Evolutionary conservation across 805 yeast species (phyloP).

Genomic region (Tetrapisispora taiwanensis): DNA sequence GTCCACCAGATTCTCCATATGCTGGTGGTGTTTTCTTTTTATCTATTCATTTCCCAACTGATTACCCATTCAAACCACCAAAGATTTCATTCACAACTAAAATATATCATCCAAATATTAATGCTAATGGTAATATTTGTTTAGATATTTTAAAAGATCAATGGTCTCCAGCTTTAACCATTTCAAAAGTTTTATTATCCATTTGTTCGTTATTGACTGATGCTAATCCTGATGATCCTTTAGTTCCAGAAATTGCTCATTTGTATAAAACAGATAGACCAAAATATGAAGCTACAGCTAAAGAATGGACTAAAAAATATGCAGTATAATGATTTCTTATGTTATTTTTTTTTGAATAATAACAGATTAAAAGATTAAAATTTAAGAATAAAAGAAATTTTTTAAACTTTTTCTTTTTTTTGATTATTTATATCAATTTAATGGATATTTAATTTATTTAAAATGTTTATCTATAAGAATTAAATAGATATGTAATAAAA

Average conservation of each 20-base stretch:
- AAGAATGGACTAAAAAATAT: slow-evolving; percentile 97
- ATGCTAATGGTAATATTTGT: slow-evolving; percentile 92
- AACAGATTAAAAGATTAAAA: too few relatives aligned
- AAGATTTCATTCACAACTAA: slow-evolving; percentile 87
- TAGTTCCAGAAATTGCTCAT: slow-evolving; percentile 97
- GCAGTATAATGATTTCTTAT: slow-evolving; percentile 65
- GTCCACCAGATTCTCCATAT: slow-evolving; percentile 90
- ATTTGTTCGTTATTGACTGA: slow-evolving; percentile 93
- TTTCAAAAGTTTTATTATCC: slow-evolving; percentile 87
- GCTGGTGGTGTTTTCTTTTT: slow-evolving; percentile 92
- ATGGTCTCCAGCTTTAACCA: slow-evolving; percentile 98
- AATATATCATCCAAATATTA: slow-evolving; percentile 95
- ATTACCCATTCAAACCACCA: slow-evolving; percentile 98
- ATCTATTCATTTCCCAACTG: slow-evolving; percentile 96
- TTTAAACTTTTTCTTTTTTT: not conserved
- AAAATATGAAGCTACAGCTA: slow-evolving; percentile 92
- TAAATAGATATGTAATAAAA: too few relatives aligned
- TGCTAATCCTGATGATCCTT: slow-evolving; percentile 98
- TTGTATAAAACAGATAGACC: slow-evolving; percentile 88
- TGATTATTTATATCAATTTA: too few relatives aligned
- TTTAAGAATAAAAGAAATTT: not conserved
- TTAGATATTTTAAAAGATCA: slow-evolving; percentile 93
- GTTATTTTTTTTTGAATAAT: not conserved
- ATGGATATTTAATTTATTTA: too few relatives aligned
- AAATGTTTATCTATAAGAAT: too few relatives aligned